phyloP scores from a whole-genome alignment of 1,139 yeast species.

The Suhomyces kunorum region DNA sequence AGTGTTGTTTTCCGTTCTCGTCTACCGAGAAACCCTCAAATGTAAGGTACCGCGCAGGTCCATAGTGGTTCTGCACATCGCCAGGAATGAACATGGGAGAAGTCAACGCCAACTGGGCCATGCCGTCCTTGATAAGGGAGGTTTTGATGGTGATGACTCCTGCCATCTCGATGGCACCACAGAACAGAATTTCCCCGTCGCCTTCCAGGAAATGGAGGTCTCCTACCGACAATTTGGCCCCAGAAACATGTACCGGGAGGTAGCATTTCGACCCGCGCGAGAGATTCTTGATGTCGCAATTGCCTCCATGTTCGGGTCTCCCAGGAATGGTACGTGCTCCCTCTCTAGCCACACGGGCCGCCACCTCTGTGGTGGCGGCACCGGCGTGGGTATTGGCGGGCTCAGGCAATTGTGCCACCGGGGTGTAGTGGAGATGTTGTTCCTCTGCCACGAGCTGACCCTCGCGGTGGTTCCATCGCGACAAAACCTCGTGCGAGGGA shows the following conservation, averaged over 20 bases:
- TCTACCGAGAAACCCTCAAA: conserved; percentile 55
- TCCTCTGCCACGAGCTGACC: conserved; percentile 28
- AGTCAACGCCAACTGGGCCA: conserved; percentile 39
- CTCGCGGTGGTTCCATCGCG: conserved; percentile 49
- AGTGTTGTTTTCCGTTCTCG: conserved; percentile 45
- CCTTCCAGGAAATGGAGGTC: conserved; percentile 55
- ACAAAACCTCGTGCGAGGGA: conserved; percentile 43
- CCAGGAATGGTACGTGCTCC: conserved; percentile 57
- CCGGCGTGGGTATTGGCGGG: conserved; percentile 42
- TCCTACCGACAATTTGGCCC: conserved; percentile 50
- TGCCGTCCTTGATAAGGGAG: conserved; percentile 42
- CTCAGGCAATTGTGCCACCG: conserved; percentile 46
- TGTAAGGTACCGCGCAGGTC: conserved; percentile 49
- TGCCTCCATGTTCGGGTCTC: conserved; percentile 54
- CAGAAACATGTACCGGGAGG: conserved; percentile 48
- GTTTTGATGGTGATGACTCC: conserved; percentile 46
- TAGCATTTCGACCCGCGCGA: conserved; percentile 51
- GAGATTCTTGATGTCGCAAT: conserved; percentile 52
- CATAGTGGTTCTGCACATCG: conserved; percentile 47
- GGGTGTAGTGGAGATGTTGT: conserved; percentile 32
- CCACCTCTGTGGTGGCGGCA: conserved; percentile 27
- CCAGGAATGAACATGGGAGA: conserved; percentile 52
- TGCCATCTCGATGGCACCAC: conserved; percentile 57
- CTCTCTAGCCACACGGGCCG: conserved; percentile 32
- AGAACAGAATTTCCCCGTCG: conserved; percentile 53